Conservation (phyloP, 2,329 filamentous ascomycete genomes). For the Moelleriella libera region DNA sequence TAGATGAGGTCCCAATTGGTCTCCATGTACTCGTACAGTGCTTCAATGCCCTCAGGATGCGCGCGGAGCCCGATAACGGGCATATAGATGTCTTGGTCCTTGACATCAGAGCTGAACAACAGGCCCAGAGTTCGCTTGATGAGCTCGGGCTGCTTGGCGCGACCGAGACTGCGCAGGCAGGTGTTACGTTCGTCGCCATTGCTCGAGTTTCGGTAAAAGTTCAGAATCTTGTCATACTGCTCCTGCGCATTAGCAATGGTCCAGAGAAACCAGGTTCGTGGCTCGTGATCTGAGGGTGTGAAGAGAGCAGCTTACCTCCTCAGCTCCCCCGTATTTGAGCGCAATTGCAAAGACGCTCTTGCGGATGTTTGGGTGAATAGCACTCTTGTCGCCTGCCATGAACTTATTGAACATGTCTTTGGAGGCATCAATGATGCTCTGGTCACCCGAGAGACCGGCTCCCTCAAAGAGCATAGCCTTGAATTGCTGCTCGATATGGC, state of each 20-base stretch:
- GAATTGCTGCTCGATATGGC: conserved; percentile 86
- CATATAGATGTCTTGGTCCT: conserved; percentile 89
- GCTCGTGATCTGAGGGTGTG: not conserved
- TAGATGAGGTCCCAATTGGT: conserved; percentile 77
- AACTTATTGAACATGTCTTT: conserved; percentile 87
- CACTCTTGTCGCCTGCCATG: conserved; percentile 60
- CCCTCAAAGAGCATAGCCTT: conserved; percentile 81
- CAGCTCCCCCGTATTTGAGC: conserved; percentile 69
- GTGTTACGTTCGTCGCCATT: conserved; percentile 78
- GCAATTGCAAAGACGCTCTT: conserved; percentile 76
- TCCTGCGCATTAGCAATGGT: not conserved
- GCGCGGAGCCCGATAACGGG: conserved; percentile 66
- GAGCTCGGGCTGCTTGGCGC: conserved; percentile 61
- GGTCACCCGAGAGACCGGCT: conserved; percentile 69
- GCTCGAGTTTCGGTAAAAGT: conserved; percentile 60
- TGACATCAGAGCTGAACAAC: conserved; percentile 67
- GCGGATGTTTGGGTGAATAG: conserved; percentile 85
- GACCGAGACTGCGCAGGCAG: conserved; percentile 69
- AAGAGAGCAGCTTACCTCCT: conserved; percentile 44
- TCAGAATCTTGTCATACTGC: conserved; percentile 61
- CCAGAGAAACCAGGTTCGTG: not conserved
- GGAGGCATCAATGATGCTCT: conserved; percentile 62
- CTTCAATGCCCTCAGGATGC: conserved; percentile 64
- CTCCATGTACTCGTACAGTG: conserved; percentile 72
- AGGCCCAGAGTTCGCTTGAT: conserved; percentile 70